These are phyloP conservation scores for Candida jianshihensis DNA, from an alignment of 805 yeast genomes.

Conservation along the genomic window DNA sequence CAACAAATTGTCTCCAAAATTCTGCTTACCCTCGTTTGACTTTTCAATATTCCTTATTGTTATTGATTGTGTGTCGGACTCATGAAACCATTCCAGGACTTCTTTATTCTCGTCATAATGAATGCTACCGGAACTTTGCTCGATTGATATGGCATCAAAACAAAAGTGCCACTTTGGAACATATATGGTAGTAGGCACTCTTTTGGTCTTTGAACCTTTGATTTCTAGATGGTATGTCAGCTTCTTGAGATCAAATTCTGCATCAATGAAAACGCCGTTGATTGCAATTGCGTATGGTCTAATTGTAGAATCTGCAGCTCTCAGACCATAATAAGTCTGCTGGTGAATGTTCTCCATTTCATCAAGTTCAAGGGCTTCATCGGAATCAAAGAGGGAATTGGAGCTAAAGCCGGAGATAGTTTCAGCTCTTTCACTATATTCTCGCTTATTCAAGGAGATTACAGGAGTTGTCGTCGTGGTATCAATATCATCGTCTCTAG, in stretches of 20 bases:
- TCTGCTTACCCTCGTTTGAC: constrained; percentile 3
- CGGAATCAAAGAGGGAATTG: not conserved
- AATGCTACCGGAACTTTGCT: constrained; percentile 50
- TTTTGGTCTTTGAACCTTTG: constrained; percentile 19
- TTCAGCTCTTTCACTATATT: not conserved
- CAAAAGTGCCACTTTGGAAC: constrained; percentile 72
- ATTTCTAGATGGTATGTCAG: constrained; percentile 44
- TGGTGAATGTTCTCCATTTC: not conserved
- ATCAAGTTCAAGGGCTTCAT: not conserved
- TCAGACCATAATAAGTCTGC: constrained; percentile 39
- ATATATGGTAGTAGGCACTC: constrained; percentile 51
- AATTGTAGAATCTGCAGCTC: constrained; percentile 69
- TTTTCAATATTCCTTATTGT: constrained; percentile 15
- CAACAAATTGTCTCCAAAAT: not conserved
- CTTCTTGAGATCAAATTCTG: constrained; percentile 52
- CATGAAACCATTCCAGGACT: constrained; percentile 68
- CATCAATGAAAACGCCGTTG: constrained; percentile 47
- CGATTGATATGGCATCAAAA: constrained; percentile 34
- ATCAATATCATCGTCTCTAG: constrained; percentile 46
- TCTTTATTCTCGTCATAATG: constrained; percentile 45
- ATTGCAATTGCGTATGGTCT: constrained; percentile 71
- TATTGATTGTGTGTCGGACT: constrained; percentile 31
- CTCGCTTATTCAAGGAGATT: too few relatives aligned
- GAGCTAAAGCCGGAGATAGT: not conserved
- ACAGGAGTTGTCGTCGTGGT: not conserved